Conservation (phyloP, 495 filamentous ascomycete genomes). For the Pyrenula aspistea region DNA sequence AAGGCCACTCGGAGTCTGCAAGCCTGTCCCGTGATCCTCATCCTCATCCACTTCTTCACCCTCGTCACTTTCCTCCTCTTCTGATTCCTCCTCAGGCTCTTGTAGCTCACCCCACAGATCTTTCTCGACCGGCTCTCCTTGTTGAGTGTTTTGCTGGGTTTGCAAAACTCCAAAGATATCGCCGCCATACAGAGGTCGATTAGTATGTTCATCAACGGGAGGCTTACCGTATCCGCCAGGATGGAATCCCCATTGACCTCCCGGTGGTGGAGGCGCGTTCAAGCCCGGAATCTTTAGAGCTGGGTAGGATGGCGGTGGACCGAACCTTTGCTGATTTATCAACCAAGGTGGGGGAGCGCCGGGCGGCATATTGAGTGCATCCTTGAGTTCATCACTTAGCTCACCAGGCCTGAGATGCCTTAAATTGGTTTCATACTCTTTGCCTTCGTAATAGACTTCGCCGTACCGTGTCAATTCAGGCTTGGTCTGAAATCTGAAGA, state of each 20-base stretch:
- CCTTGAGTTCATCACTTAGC: constrained; percentile 77
- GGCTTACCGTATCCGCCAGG: constrained; percentile 95
- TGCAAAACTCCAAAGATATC: constrained; percentile 85
- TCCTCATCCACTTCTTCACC: constrained; percentile 67
- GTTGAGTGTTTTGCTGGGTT: constrained; percentile 43
- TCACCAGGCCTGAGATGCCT: constrained; percentile 83
- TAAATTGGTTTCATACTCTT: constrained; percentile 94
- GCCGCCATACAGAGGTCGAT: constrained; percentile 79
- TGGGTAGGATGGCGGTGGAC: constrained; percentile 87
- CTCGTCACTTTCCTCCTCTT: constrained; percentile 54
- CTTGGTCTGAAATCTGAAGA: constrained; percentile 95
- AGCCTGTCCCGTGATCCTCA: constrained; percentile 47
- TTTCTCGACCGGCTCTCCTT: constrained; percentile 75
- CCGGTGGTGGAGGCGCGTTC: constrained; percentile 89
- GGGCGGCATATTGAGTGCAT: constrained; percentile 87
- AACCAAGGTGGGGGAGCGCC: constrained; percentile 94
- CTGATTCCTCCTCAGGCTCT: constrained; percentile 65
- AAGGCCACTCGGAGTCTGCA: constrained; percentile 62
- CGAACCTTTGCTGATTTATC: constrained; percentile 89
- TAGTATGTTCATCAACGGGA: constrained; percentile 74
- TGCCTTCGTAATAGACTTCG: constrained; percentile 97
- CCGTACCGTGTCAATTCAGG: constrained; percentile 88
- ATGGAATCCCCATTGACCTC: constrained; percentile 90
- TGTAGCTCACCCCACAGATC: constrained; percentile 93
- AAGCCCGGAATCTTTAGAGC: constrained; percentile 85